Evolutionary conservation across 139 green algal genomes (phyloP), one percentile per base, ranked within the genome.

Genomic region (Yamagishiella unicocca): DNA sequence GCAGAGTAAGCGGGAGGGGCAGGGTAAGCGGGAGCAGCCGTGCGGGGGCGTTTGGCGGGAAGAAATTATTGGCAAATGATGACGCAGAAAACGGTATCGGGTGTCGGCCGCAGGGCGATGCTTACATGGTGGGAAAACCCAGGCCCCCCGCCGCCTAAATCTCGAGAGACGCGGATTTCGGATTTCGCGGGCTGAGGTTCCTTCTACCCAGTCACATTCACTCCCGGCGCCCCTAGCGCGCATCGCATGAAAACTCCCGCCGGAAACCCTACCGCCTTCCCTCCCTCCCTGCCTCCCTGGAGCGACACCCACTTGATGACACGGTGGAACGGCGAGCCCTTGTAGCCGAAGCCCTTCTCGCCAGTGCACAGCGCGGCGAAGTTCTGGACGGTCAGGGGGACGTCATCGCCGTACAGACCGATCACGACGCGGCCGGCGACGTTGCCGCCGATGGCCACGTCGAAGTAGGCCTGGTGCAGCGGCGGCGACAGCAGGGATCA

Each of bases 391-490:
- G 89, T 90, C 85, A 87, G 85, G 71, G 84, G 89, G 46, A 87
- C 68, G 31, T 89, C 88, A 31, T 89, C 71, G 62, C 89, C 93
- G 83, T 95, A 98, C 43, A 98, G 90, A 22, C 95, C 95, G 10
- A 98, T 91, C 19, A 96, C 93, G 27, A 98, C 84, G 31, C 95
- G 92, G 9, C 95, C 95, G 33, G 91, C 83, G 2, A 72, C 79
- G 37, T 83, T 58, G 43, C 84, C 94, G 12, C 90, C 95, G 42
- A 95, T 86, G 22, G 74, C 89, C 33, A 98, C 90, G 88, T 98
- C 95, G 66, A 98, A 95, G 92, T 89, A 98, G 19, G 96, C 92
- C 80, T 92, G 86, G 19, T 17, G 38, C 24, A n/a, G 19, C 6
- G n/a, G 58, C 6, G 58, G 58, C n/a, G n/a, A 58, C 14, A 58